Base-by-base conservation (phyloP, 225 moss, liverwort and hornwort genomes). In the Polytrichum commune region DNA sequence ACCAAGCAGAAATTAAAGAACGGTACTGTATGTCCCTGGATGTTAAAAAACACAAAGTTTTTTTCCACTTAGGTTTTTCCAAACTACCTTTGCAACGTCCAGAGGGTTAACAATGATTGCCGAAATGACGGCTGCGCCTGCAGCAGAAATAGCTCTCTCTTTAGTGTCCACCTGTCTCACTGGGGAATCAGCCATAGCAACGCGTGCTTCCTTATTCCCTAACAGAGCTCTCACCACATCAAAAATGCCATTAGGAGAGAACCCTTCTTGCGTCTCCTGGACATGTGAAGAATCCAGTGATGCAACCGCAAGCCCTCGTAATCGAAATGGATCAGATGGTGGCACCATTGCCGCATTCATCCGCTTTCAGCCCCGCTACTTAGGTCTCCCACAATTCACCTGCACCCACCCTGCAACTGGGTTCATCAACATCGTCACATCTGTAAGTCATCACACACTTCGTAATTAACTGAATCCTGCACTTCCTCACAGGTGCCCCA, bases 91-190 rank as follows among this genome's bases (percentile, higher is more conserved):
- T 28, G 88, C 88, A 66, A 88, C 88, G 61, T 88, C 88, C 33
- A 88, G 80, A 58, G 88, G 88, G 18, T 88, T 88, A 18, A 84
- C 84, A 19, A 85, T 84, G 7, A 88, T 25, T 6, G 88, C 84
- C 16, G 88, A 88, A 18, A 88, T 75, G 0, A 88, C 0, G 28
- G 88, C 88, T 73, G 88, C 88, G 38, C 84, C 88, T 27, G 88
- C 88, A 68, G 84, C 88, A 60, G 88, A 88, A n/a, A 85, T 82
- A 13, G 77, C 79, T 24, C 79, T 84, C 19, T 84, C 88, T 73
- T 27, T 82, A 64, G 80, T 54, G 63, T 88, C 84, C 68, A 88
- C 60, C 27, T 55, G 57, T 24, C 84, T 58, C 7, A 46, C 35
- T 1, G 78, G 81, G 24, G 81, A 71, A 28, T 76, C 78, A 6